Evolutionary conservation across 306 rosid species (phyloP), one percentile per base, ranked within the genome.

Genomic region (Geum urbanum): DNA sequence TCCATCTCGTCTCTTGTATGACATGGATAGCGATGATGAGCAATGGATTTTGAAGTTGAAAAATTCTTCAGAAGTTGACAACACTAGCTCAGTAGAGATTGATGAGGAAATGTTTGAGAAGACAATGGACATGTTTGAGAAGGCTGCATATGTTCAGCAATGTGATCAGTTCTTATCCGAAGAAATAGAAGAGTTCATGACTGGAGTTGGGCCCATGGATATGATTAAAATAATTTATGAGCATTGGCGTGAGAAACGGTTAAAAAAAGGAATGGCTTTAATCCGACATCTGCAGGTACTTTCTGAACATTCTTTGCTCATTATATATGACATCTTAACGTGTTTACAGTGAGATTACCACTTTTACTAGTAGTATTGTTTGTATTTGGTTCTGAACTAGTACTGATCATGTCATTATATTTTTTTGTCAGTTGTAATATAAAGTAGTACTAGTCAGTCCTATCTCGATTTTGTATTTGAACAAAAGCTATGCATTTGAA

Each of bases 21-120:
- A 95, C 83, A 91, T 95, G 99, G 99, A 95, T 76, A 95, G 95
- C 53, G 99, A 91, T 63, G 99, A 95, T 72, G 99, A 91, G 74
- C 81, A 52, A 74, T 95, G 97, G 96, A 55, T 95, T 80, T 69
- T 54, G 52, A 69, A 63, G 45, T 49, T 67, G 22, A 78, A 8
- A 79, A 80, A 54, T 80, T 84, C 86, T 74, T 69, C 80, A 16
- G 88, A 80, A 77, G 60, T 65, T 56, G 74, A 58, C 35, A 72
- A 83, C 53, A 43, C 55, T 69, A 20, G 74, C 61, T 75, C 72
- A 72, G 84, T 75, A 24, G 85, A 75, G 64, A 81, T 86, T 27
- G 71, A 88, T 0, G 86, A 78, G 14, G 89, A 86, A 75, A 72
- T 84, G 67, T 86, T 95, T 72, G 96, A 91, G 89, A 95, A 83